Percentiles rank a stretch among this genome's conserved stretches.
Conservation (phyloP, 768 basidiomycete species). For the Collybia nuda region DNA sequence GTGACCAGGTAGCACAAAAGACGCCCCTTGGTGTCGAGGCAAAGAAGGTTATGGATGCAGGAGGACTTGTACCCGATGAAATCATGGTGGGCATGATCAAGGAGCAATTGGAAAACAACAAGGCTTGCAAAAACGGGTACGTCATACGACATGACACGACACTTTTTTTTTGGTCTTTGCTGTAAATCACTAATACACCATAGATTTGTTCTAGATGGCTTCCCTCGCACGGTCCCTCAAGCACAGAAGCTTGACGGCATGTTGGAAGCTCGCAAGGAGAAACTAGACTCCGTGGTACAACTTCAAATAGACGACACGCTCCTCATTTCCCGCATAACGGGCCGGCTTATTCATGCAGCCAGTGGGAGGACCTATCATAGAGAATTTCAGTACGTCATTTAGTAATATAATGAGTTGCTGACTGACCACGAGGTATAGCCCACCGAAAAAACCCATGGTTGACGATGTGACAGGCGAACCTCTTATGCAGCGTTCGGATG, state of each 20-base stretch:
- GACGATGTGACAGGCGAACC: constrained; percentile 97
- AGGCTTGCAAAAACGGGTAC: constrained; percentile 92
- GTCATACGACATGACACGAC: constrained; percentile 29
- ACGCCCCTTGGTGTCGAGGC: constrained; percentile 88
- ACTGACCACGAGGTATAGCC: constrained; percentile 49
- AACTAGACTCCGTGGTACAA: constrained; percentile 90
- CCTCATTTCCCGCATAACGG: constrained; percentile 96
- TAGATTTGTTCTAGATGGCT: constrained; percentile 99
- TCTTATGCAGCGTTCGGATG: constrained; percentile 95
- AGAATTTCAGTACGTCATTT: constrained; percentile 79
- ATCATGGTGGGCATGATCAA: constrained; percentile 99
- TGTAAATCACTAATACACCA: constrained; percentile 12
- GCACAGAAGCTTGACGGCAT: constrained; percentile 95
- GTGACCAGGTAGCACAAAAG: constrained; percentile 87
- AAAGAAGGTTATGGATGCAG: constrained; percentile 97
- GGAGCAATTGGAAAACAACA: constrained; percentile 91
- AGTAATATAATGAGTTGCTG: constrained; percentile 1
- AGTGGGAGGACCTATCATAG: constrained; percentile 93
- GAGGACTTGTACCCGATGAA: constrained; percentile 93
- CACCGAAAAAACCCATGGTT: constrained; percentile 92
- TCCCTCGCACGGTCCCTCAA: constrained; percentile 96
- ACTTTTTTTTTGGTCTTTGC: constrained; percentile 1
- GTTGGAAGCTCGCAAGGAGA: constrained; percentile 80
- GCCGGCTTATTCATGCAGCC: constrained; percentile 87
- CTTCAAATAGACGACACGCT: constrained; percentile 92